Evolutionary conservation across 192 early-diverging fungal species (phyloP), one percentile per base, ranked within the genome.

Genomic region (Coemansia sp.): DNA sequence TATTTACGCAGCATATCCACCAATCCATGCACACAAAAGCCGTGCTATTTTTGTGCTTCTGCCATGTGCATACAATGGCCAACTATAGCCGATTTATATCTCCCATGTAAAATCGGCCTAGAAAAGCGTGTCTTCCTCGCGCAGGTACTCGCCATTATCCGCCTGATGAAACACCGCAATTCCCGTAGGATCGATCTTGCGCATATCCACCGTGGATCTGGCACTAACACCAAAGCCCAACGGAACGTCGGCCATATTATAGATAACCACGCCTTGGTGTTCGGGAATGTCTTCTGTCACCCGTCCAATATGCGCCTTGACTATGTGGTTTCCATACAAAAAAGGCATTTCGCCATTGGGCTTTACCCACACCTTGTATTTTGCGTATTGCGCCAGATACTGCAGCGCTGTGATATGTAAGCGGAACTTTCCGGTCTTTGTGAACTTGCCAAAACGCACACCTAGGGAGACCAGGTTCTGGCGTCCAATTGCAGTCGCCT

Each of bases 291-390:
- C 96, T 73, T 99, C 97, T 8, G 97, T 97, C 61, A 98, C 94
- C 49, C 97, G 85, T 18, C 96, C 95, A 65, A 99, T 83, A 73
- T 99, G 97, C 10, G 96, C 98, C 79, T 97, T 99, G 61, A 96
- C 87, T 47, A 98, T 87, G 74, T 99, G 91, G 87, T 99, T 99
- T 12, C 98, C 96, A 72, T 99, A 99, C 66, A 99, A 67, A 85
- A 94, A 99, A 10, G 95, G 92, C 96, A 96, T 98, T 82, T 99
- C 98, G 59, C 98, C 98, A 73, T 93, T 97, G 45, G 98, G 95
- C 79, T 98, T 99, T 56, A 99, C 91, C 96, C 98, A 99, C 60
- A 99, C 90, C 82, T 99, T 98, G 88, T 96, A 94, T 90, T 93
- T 82, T 54, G 97, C 94, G 77, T 97, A 99, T 74, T 97, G 97